Evolutionary conservation across 768 basidiomycete species (phyloP), one percentile per base, ranked within the genome.

Genomic region (Gloeophyllum trabeum): DNA sequence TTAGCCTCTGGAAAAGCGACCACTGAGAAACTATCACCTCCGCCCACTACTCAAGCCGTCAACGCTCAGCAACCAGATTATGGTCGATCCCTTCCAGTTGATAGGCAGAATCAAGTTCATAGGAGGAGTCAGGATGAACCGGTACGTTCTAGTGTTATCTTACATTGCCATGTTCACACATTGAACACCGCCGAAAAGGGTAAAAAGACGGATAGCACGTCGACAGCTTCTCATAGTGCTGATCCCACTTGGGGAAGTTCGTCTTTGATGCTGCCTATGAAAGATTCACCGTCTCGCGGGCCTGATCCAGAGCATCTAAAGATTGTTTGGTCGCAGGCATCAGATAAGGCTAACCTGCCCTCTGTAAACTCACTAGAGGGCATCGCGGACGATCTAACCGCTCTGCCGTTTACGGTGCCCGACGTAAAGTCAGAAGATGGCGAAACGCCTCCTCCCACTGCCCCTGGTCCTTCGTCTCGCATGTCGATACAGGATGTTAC

Each of bases 361-460:
- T 65, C 75, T 6, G 70, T 82, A 19, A 93, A 92, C 57, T 91
- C 88, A 2, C 62, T 93, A 44, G 80, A 88, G 54, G 81, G 79
- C 14, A 87, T 93, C 43, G 76, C 78, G 21, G 87, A 90, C 53
- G 90, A 92, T 53, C 65, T 88, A 43, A 80, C 81, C 23, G 68
- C 79, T 19, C 64, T 91, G 23, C 86, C 87, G 7, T 85, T 85
- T 59, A 81, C 81, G 4, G 57, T 90, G 24, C 86, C 84, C 53
- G 88, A 91, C 43, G 81, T 88, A 40, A 90, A 89, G 56, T 84
- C 85, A 7, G 87, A 89, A 54, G 85, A 84, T 50, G 87, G 84
- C 16, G 80, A 78, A 56, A 85, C 83, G 2, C 82, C 85, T 2
- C 84, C 84, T 12, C 77, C 81, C 5, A 64, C 71, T 4, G 65